Evolutionary conservation across 768 basidiomycete species (phyloP).

Genomic region (Boletus eberwhitei): DNA sequence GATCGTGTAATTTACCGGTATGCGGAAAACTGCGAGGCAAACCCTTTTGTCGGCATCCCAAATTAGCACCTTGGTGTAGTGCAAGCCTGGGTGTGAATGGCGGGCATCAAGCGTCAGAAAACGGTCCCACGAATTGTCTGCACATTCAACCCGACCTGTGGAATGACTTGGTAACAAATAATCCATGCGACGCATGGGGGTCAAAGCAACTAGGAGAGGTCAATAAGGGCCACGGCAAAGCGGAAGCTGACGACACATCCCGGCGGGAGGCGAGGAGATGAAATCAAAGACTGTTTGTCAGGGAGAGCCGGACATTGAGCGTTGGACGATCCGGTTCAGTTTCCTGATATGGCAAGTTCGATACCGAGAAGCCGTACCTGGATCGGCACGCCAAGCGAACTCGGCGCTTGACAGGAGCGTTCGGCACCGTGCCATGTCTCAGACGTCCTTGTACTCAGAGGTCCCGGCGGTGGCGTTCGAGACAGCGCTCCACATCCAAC

Average conservation of each 20-base stretch:
- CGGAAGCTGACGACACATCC: background rate
- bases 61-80: background rate
- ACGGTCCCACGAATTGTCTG: background rate
- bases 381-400: background rate
- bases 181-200: background rate
- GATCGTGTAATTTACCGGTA: constrained; percentile 10
- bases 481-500: background rate
- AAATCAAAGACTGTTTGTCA: background rate
- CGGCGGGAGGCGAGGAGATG: background rate
- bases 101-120: background rate
- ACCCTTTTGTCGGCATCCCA: background rate
- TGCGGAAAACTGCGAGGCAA: background rate
- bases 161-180: background rate
- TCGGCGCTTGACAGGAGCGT: background rate
- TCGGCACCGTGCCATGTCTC: constrained; percentile 2
- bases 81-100: background rate
- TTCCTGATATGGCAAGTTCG: constrained; percentile 9
- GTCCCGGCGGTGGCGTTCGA: background rate
- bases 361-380: constrained; percentile 8
- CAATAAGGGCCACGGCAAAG: background rate
- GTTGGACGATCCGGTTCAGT: background rate
- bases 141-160: background rate
- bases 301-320: too few species aligned
- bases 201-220: background rate
- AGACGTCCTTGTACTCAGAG: background rate